These are phyloP conservation scores for Haematococcus sp. DNA, from an alignment of 139 green algal species.

Conservation along the genomic window DNA sequence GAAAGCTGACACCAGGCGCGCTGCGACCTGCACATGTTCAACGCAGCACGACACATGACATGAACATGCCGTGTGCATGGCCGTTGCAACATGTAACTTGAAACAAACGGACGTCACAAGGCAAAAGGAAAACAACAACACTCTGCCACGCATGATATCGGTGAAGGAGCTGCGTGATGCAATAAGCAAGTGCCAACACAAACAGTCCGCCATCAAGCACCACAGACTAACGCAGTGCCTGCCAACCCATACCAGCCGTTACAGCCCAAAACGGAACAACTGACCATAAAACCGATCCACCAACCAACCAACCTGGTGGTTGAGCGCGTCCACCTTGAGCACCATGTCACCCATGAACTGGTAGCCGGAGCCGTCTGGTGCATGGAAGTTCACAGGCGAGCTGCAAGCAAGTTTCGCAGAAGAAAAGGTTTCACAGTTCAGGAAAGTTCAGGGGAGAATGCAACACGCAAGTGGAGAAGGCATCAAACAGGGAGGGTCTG, in stretches of 20 bases:
- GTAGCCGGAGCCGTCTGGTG: slow-evolving; percentile 90
- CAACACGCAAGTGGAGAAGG: too few species aligned
- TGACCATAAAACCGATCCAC: not conserved
- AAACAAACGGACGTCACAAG: not conserved
- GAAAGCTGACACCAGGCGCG: slow-evolving; percentile 73
- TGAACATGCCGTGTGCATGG: not conserved
- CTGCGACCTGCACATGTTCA: slow-evolving; percentile 43
- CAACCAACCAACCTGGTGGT: slow-evolving; percentile 70
- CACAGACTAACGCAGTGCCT: too few species aligned
- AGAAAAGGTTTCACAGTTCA: too few species aligned
- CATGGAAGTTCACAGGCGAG: slow-evolving; percentile 95
- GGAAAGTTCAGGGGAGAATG: too few species aligned
- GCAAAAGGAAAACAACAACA: too few species aligned
- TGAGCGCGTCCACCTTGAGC: slow-evolving; percentile 81
- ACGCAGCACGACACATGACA: not conserved
- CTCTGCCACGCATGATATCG: too few species aligned
- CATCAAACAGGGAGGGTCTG: not conserved
- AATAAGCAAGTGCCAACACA: too few species aligned
- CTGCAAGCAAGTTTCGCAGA: slow-evolving; percentile 13
- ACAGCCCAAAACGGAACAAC: not conserved
- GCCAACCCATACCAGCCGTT: too few species aligned
- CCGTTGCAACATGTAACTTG: not conserved
- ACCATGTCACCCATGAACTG: slow-evolving; percentile 88
- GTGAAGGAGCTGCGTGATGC: too few species aligned
- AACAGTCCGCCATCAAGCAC: too few species aligned